These are phyloP conservation scores for Penicillium subrubescens DNA, from an alignment of 495 filamentous ascomycete species.

Conservation along the genomic window DNA sequence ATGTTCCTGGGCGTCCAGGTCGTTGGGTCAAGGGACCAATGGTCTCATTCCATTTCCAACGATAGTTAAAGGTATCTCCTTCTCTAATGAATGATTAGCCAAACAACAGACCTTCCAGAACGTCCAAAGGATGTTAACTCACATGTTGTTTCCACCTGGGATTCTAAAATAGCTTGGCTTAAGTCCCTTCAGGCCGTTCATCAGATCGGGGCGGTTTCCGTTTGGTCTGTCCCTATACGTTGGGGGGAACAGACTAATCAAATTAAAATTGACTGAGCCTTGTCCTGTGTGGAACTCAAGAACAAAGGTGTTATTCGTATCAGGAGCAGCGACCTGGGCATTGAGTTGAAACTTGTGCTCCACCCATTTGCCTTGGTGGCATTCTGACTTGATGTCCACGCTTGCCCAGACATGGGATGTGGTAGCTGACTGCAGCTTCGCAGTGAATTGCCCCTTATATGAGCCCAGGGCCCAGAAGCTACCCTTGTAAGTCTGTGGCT, in stretches of 20 bases:
- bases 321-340: background rate
- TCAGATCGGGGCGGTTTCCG: background rate
- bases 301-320: background rate
- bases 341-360: background rate
- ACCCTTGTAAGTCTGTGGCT: background rate
- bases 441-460: background rate
- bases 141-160: slow-evolving; percentile 64
- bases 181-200: background rate
- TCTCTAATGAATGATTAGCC: slow-evolving; percentile 32
- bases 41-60: slow-evolving; percentile 68
- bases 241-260: slow-evolving; percentile 1
- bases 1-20: slow-evolving; percentile 55
- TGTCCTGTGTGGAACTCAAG: background rate
- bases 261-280: background rate
- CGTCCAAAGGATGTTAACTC: background rate
- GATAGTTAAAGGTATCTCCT: slow-evolving; percentile 46
- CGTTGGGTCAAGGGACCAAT: slow-evolving; percentile 61
- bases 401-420: background rate
- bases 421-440: background rate
- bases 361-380: background rate
- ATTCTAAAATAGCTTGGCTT: slow-evolving; percentile 36
- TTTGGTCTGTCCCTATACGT: background rate
- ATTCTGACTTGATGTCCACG: background rate
- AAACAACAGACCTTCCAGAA: background rate
- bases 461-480: background rate